Base-by-base conservation (phyloP, 1,139 yeast genomes). In the Maudiozyma humilis region DNA sequence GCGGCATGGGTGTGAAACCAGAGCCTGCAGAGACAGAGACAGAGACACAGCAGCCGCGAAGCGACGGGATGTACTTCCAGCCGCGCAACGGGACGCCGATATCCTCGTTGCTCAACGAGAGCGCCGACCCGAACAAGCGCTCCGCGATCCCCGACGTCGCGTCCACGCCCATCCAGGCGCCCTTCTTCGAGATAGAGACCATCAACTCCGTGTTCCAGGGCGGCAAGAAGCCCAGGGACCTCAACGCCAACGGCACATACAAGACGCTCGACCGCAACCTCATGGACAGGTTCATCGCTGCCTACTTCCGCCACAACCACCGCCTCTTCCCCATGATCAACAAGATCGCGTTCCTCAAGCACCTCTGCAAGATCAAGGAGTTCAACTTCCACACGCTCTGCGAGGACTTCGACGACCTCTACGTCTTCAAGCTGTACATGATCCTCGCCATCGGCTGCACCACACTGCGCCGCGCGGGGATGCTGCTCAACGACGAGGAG, bases 361-460 rank as follows among this genome's bases (percentile, higher is more conserved):
- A 57, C 19, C 66, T 70, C 7, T 55, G 63, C 1, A 49, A 58
- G 2, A 56, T 67, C n/a, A 39, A 51, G n/a, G 65, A 63, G 35
- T 60, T 66, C 43, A 56, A 60, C 16, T 54, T 48, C 30, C 38
- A 44, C 14, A 20, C 16, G 10, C 31, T 48, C 14, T 42, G 57
- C 39, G 55, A 56, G 16, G 47, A 47, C n/a, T 48, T 49, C 34
- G 54, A 48, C 47, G 50, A 56, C 44, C 51, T 53, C 8, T 55
- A 61, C 38, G 59, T 56, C 37, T 71, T 71, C 50, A 73, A 72
- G 53, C 51, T 73, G n/a, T 68, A 66, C 51, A 69, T 73, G 72
- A 67, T 72, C 3, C 64, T 72, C 61, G 73, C 75, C 13, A 68
- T 72, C 32, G 78, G 78, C 2, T 70, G 73, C 45, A 68, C 73